Base-by-base conservation (phyloP, 352 stramenopile genomes). In the Aphanomyces invadans region DNA sequence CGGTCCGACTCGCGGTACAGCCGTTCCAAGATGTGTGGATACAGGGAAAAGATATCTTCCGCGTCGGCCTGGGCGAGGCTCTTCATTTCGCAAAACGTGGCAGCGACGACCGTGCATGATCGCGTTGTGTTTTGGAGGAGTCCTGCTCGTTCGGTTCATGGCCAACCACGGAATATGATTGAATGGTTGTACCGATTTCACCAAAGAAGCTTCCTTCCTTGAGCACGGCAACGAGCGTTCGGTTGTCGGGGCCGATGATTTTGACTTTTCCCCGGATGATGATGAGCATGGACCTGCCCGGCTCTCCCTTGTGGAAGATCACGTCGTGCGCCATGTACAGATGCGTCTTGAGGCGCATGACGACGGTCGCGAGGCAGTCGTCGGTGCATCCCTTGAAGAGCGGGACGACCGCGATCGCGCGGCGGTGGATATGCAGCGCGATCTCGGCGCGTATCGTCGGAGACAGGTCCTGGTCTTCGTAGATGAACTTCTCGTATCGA, bases 141-240 rank as follows among this genome's bases (percentile, higher is more conserved):
- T 0, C 78, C 55, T 64, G 36, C 36, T n/a, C n/a, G n/a, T n/a
- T n/a, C n/a, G n/a, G n/a, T n/a, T n/a, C n/a, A n/a, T n/a, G n/a
- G n/a, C n/a, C n/a, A n/a, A n/a, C n/a, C n/a, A n/a, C n/a, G n/a
- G n/a, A n/a, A n/a, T n/a, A n/a, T n/a, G n/a, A n/a, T n/a, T n/a
- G n/a, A n/a, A n/a, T 21, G 17, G 21, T 0, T 1, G 15, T 42
- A 64, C 55, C 78, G 46, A 87, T 87, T 52, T 87, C 78, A 15
- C 78, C 78, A 46, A 87, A 87, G 69, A 87, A 87, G 31, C 74
- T 81, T 4, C 78, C 78, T 32, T 82, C 75, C 49, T 87, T 85
- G 26, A 87, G 73, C 39, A 87, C 76, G 0, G 73, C 78, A 9
- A 87, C 62, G 15, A 85, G 42, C 10, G 75, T 72, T 52, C 78